Base-by-base conservation (phyloP, 192 early-diverging fungal genomes). In the Coemansia sp. region DNA sequence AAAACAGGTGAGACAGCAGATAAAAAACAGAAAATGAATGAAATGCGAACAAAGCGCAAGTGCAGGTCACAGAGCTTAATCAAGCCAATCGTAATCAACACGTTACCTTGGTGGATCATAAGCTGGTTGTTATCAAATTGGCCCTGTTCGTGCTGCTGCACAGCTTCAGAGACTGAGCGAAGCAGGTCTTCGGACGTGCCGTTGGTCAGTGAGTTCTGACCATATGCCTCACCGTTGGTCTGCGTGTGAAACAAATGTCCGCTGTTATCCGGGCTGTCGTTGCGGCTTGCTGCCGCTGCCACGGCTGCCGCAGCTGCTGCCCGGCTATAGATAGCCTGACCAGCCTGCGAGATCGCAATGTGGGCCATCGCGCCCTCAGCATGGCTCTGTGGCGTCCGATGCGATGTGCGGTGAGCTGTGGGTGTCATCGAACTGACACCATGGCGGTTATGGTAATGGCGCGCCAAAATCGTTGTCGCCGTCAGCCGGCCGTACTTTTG, bases 401-500 rank as follows among this genome's bases (percentile, higher is more conserved):
- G 48, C 28, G 54, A 36, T 36, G 54, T 56, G 40, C 61, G 70
- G 24, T 65, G 56, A 2, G 74, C 58, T 0, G 69, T 67, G 18
- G 63, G 60, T 37, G 64, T 66, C 20, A 52, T 38, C 26, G 76
- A 63, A n/a, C 55, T 71, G 1, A 48, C 61, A 37, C 71, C 78
- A 34, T 80, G 78, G 23, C 69, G 48, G 65, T 70, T 80, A 60
- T 74, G 68, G 63, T 74, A 80, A 40, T 80, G 78, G 11, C 78
- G 68, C 28, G 72, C 73, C 58, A 80, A 44, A 26, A 80, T 80
- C 15, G 78, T 80, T 4, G 78, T 80, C 9, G 78, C 78, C 8
- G 78, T 80, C 24, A 80, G 68, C 3, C 71, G 72, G 24, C 78
- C 73, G 59, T 80, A 80, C 34, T 63, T 68, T 48, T 80, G 78